Base-by-base conservation (phyloP, 2,329 filamentous ascomycete genomes). In the Ceratocystis destructans region DNA sequence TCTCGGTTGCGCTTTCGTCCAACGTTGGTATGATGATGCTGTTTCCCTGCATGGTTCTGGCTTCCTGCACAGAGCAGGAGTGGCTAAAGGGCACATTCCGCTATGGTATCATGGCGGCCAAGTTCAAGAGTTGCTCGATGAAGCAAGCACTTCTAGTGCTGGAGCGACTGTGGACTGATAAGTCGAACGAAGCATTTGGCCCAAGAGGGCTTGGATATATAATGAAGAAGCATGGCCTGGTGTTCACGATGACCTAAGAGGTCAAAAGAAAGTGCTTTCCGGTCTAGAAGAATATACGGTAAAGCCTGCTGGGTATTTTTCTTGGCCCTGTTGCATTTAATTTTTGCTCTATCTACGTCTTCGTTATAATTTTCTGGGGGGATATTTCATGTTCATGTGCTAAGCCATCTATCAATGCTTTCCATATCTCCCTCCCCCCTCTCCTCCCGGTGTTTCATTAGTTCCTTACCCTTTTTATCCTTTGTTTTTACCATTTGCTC, bases 121-220 rank as follows among this genome's bases (percentile, higher is more conserved):
- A 68, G 17, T 68, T 68, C 48, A 65, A 64, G 25, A 68, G 67
- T 53, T 66, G 64, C 50, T 68, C 67, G 7, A 68, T 57, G 31
- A 68, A 68, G 31, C 64, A 64, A 44, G 64, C 61, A 22, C 53
- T 68, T 48, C 15, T 64, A 22, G 44, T 68, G 7, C 22, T 68
- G 15, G 64, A 66, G 28, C 55, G 55, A 12, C 22, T 68, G 17
- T 68, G 67, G 67, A 22, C 62, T 31, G 67, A 68, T 25, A 41
- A 61, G 3, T 45, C 59, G 15, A 50, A 59, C 8, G 48, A 64
- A 41, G 61, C 64, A 2, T 68, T 68, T 66, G 67, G 67, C 28
- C 67, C 67, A 28, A 59, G 67, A 64, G 64, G 67, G 3, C 33
- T 68, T 15, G 67, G 67, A 7, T 61, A 66, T 25, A 65, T 66